These are phyloP conservation scores for Nannochloris sp. DNA, from an alignment of 139 green algal species.

Conservation along the genomic window DNA sequence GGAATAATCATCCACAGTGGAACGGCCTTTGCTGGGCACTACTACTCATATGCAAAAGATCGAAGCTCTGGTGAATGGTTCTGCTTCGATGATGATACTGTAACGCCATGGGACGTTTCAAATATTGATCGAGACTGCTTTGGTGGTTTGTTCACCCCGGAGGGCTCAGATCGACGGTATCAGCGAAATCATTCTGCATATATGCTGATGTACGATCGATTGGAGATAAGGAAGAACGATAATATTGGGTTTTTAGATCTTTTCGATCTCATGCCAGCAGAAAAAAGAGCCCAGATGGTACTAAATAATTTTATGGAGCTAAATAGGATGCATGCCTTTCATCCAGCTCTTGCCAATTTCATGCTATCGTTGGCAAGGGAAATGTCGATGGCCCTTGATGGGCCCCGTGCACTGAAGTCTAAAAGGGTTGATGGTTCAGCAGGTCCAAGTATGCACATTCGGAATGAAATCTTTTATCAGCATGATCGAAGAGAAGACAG, in stretches of 20 bases:
- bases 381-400: not conserved
- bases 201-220: slow-evolving; percentile 91
- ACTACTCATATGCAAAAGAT: slow-evolving; percentile 84
- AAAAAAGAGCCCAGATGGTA: not conserved
- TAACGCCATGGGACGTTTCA: slow-evolving; percentile 60
- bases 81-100: slow-evolving; percentile 76
- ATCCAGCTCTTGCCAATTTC: not conserved
- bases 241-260: not conserved
- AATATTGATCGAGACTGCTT: slow-evolving; percentile 80
- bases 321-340: not conserved
- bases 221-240: too few species aligned
- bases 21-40: slow-evolving; percentile 88
- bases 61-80: slow-evolving; percentile 49
- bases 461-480: too few species aligned
- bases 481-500: too few species aligned
- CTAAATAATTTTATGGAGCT: not conserved
- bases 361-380: not conserved
- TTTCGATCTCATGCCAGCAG: not conserved
- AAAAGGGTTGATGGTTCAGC: not conserved
- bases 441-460: too few species aligned
- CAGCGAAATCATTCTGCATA: slow-evolving; percentile 84
- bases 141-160: slow-evolving; percentile 40
- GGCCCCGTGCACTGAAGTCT: not conserved
- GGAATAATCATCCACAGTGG: slow-evolving; percentile 88
- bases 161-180: slow-evolving; percentile 34